phyloP scores from a whole-genome alignment of 169 alveolate species.

The Miamiensis avidus region DNA sequence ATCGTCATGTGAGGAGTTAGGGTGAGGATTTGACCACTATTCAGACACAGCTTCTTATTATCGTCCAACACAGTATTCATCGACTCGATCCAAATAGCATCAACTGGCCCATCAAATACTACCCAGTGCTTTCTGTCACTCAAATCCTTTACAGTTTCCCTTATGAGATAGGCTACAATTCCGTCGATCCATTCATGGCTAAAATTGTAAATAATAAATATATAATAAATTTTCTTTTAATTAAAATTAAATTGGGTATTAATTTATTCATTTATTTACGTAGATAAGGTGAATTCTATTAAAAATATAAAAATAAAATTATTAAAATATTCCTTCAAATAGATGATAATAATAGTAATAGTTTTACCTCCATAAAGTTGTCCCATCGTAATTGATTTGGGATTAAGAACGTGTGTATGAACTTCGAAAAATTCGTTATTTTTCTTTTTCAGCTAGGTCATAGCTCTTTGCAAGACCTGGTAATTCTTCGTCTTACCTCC shows the following conservation, averaged over 20 bases:
- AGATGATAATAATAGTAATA: too few relatives aligned
- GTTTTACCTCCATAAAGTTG: constrained; percentile 89
- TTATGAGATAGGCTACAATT: constrained; percentile 73
- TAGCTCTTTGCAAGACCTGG: constrained; percentile 74
- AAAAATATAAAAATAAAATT: too few relatives aligned
- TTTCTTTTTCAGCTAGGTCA: constrained; percentile 67
- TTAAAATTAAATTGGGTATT: too few relatives aligned
- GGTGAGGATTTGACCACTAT: constrained; percentile 72
- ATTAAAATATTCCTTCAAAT: too few relatives aligned
- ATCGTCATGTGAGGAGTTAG: constrained; percentile 87
- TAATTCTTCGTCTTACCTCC: constrained; percentile 93
- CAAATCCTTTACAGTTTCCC: constrained; percentile 80
- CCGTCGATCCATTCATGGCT: constrained; percentile 94
- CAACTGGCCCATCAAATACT: constrained; percentile 94
- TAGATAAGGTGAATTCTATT: constrained; percentile 80
- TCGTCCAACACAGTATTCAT: constrained; percentile 93
- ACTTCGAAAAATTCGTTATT: constrained; percentile 77
- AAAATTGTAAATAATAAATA: too few relatives aligned
- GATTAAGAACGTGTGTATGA: constrained; percentile 82
- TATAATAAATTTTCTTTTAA: too few relatives aligned
- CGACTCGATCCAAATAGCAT: constrained; percentile 91
- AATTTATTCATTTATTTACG: too few relatives aligned
- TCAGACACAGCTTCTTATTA: constrained; percentile 83
- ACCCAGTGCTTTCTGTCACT: constrained; percentile 87
- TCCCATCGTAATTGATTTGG: constrained; percentile 89